phyloP scores from a whole-genome alignment of 2,329 filamentous ascomycete species.

The Hypocreales sp. region DNA sequence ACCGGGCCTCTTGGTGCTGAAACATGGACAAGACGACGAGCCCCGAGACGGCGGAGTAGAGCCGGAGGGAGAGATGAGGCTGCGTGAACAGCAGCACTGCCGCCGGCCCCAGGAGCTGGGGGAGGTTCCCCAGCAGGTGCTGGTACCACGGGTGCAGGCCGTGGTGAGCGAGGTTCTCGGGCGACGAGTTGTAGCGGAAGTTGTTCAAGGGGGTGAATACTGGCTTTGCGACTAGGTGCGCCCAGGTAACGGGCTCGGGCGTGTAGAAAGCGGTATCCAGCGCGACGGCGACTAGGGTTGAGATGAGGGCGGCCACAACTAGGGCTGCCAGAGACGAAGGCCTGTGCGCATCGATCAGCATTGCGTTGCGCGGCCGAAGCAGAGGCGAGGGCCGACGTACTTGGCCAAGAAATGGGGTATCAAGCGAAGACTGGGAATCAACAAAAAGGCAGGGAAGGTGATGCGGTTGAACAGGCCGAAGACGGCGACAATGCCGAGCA shows the following conservation, averaged over 20 bases:
- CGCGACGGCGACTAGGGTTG: conserved; percentile 56
- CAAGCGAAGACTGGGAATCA: conserved; percentile 70
- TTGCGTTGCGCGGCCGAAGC: background rate
- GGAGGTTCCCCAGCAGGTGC: conserved; percentile 53
- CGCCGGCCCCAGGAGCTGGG: conserved; percentile 57
- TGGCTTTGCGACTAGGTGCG: conserved; percentile 45
- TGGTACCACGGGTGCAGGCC: conserved; percentile 69
- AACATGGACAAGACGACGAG: conserved; percentile 57
- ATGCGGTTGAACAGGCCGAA: conserved; percentile 93
- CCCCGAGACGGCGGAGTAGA: conserved; percentile 62
- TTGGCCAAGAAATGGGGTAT: conserved; percentile 74
- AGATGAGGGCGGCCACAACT: conserved; percentile 47
- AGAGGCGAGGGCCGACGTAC: conserved; percentile 28
- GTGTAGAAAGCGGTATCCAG: conserved; percentile 79
- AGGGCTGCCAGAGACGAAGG: conserved; percentile 48
- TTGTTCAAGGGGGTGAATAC: conserved; percentile 69
- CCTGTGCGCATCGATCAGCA: conserved; percentile 19
- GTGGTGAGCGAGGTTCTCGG: conserved; percentile 57
- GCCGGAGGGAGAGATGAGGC: conserved; percentile 41
- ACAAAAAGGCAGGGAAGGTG: conserved; percentile 85
- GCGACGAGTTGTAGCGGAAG: conserved; percentile 55
- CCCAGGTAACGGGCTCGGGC: conserved; percentile 45
- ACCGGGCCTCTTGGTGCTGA: conserved; percentile 68
- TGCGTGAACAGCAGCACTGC: conserved; percentile 42
- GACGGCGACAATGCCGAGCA: conserved; percentile 68